Percentiles rank a stretch among this genome's conserved stretches.
phyloP scores from a whole-genome alignment of 257 asterid species.

The Knoxia roxburghii region DNA sequence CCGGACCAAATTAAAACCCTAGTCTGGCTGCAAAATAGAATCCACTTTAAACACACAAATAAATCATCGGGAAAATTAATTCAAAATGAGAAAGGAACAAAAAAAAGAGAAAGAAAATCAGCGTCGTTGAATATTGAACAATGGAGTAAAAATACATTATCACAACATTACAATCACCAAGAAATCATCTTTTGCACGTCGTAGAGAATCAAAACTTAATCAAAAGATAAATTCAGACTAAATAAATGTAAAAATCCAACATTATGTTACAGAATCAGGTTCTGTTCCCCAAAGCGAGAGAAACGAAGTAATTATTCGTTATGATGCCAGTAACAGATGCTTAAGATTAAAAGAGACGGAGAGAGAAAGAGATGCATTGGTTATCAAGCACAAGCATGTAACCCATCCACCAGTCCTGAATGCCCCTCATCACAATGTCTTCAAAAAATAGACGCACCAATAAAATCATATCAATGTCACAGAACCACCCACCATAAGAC shows the following conservation, averaged over 20 bases:
- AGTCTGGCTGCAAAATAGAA: neutral
- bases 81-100: neutral
- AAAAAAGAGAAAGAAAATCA: neutral
- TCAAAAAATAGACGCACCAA: slow-evolving; percentile 4
- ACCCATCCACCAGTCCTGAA: slow-evolving; percentile 10
- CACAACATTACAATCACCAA: neutral
- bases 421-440: slow-evolving; percentile 13
- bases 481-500: neutral
- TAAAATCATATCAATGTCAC: slow-evolving; percentile 17
- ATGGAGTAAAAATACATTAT: neutral
- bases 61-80: neutral
- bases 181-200: neutral
- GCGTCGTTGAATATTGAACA: too few relatives aligned
- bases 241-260: neutral
- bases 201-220: neutral
- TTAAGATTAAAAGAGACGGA: slow-evolving; percentile 1
- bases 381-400: slow-evolving; percentile 12
- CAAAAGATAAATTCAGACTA: neutral
- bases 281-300: slow-evolving; percentile 13
- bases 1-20: neutral
- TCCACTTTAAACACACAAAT: neutral
- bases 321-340: slow-evolving; percentile 16
- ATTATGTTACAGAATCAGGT: slow-evolving; percentile 14
- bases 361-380: slow-evolving; percentile 14
- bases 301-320: slow-evolving; percentile 5